phyloP scores from a whole-genome alignment of 1,284 basidiomycete species.

The Tilletiaria anomala region DNA sequence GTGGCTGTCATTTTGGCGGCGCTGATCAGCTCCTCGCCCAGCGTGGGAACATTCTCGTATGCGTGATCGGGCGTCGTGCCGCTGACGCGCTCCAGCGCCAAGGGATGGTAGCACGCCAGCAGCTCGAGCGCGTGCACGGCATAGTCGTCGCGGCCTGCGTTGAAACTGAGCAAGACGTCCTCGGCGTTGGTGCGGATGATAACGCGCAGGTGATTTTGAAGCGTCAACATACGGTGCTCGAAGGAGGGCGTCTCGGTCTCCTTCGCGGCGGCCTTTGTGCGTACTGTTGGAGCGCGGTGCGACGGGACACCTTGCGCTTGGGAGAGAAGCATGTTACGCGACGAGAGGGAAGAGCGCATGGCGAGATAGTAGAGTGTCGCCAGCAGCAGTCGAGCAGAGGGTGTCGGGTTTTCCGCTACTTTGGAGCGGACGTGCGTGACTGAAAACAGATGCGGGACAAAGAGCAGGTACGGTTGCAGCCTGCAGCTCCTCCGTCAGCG shows the following conservation, averaged over 20 bases:
- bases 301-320: neutral
- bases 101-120: neutral
- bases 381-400: neutral
- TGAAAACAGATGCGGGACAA: neutral
- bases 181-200: neutral
- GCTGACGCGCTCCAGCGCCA: neutral
- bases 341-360: neutral
- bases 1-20: neutral
- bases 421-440: neutral
- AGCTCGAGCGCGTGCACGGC: neutral
- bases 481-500: too few relatives aligned
- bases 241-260: neutral
- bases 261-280: too few relatives aligned
- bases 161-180: neutral
- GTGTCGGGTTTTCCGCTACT: neutral
- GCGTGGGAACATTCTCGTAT: neutral
- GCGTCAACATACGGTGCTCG: neutral
- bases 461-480: neutral
- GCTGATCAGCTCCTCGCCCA: neutral
- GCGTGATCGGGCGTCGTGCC: neutral
- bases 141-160: neutral
- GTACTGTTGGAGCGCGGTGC: neutral
- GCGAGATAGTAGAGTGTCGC: neutral
- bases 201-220: neutral
- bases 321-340: neutral